Evolutionary conservation across 768 basidiomycete species (phyloP).

Genomic region (Suillus discolor): DNA sequence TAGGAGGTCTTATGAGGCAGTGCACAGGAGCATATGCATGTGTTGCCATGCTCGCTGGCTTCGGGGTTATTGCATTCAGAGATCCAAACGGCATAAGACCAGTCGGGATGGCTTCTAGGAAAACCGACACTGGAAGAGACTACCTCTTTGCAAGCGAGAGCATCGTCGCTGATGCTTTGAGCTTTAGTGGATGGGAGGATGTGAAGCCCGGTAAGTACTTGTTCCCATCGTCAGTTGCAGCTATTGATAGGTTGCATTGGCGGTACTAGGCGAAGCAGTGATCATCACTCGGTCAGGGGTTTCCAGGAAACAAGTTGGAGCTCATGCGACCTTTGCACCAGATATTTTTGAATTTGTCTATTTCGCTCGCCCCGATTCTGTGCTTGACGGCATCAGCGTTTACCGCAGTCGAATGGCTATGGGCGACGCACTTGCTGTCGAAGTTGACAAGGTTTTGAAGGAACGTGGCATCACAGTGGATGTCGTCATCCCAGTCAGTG

Average conservation of each 20-base stretch:
- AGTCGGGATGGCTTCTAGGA: conserved; percentile 80
- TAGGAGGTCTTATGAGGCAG: conserved; percentile 85
- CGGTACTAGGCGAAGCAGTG: conserved; percentile 78
- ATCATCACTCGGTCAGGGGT: conserved; percentile 88
- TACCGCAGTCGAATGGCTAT: conserved; percentile 99
- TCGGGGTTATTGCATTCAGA: conserved; percentile 96
- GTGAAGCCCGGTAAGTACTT: conserved; percentile 75
- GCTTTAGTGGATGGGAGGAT: conserved; percentile 92
- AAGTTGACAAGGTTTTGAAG: conserved; percentile 74
- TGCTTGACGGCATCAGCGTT: conserved; percentile 95
- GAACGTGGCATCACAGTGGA: conserved; percentile 77
- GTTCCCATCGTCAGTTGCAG: background rate
- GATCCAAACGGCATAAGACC: conserved; percentile 98
- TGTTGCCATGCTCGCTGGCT: conserved; percentile 98
- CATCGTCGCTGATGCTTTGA: conserved; percentile 92
- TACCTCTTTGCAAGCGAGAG: conserved; percentile 95
- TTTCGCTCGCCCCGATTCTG: conserved; percentile 97
- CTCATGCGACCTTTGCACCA: conserved; percentile 83
- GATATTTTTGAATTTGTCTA: conserved; percentile 99
- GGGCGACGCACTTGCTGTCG: conserved; percentile 92
- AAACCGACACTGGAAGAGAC: conserved; percentile 62
- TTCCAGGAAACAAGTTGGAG: conserved; percentile 70
- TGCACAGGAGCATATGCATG: conserved; percentile 95
- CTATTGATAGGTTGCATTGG: conserved; percentile 8
- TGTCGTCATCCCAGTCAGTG: conserved; percentile 91